phyloP scores from a whole-genome alignment of 352 stramenopile species.

The Aphanomyces astaci region DNA sequence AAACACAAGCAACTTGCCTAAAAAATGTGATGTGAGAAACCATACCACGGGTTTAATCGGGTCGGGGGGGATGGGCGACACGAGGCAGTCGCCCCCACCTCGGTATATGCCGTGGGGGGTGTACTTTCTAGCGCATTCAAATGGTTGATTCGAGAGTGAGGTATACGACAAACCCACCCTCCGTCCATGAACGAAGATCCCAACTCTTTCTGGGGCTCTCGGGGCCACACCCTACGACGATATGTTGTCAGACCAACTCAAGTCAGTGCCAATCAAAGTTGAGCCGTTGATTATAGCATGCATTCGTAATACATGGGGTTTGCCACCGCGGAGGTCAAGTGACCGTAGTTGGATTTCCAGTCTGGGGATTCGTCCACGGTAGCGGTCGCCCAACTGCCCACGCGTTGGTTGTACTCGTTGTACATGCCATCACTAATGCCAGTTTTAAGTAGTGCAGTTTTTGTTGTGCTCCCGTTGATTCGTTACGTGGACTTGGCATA shows the following conservation, averaged over 20 bases:
- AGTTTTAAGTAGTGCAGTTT: too few species aligned
- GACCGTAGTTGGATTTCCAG: constrained; percentile 50
- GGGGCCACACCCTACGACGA: constrained; percentile 10
- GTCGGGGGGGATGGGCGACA: background rate
- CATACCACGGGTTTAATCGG: constrained; percentile 26
- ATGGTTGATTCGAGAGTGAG: too few species aligned
- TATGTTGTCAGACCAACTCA: background rate
- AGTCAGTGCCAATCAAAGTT: background rate
- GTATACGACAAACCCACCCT: background rate
- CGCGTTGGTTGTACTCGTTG: constrained; percentile 48
- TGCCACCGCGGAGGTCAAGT: constrained; percentile 36
- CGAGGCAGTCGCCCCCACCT: background rate
- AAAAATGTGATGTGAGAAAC: constrained; percentile 20
- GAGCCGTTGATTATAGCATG: too few species aligned
- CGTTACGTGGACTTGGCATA: constrained; percentile 56
- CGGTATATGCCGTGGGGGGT: background rate
- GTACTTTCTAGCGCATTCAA: background rate
- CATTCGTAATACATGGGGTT: constrained; percentile 40
- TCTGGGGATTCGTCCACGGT: constrained; percentile 31
- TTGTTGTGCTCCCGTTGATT: too few species aligned
- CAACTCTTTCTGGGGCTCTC: constrained; percentile 14
- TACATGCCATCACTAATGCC: constrained; percentile 55
- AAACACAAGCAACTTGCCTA: constrained; percentile 23
- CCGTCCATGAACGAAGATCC: constrained; percentile 1
- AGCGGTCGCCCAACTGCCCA: constrained; percentile 36